Evolutionary conservation across 495 filamentous ascomycete species (phyloP), one percentile per base, ranked within the genome.

Genomic region (Aspergillus carlsbadensis): DNA sequence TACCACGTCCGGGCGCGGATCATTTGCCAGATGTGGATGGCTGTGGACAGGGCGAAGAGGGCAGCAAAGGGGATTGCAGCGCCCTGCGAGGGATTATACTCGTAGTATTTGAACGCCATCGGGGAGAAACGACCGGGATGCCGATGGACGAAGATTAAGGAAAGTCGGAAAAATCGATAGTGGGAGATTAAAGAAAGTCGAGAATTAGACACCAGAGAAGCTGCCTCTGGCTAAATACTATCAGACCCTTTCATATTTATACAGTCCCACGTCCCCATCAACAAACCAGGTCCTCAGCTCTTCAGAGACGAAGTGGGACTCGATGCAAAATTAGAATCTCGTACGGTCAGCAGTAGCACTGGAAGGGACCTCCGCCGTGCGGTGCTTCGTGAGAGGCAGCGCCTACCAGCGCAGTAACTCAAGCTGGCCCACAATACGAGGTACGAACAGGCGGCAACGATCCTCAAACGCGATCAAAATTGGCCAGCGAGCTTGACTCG

Each of bases 1-100:
- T 84, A 87, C 83, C 82, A 88, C 18, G 81, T 81, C 55, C 72
- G 68, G 20, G 66, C 72, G 31, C 66, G 72, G 41, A 75, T 41
- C 8, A 87, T 55, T 48, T 84, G 77, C 45, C 66, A 73, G 15
- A 64, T 10, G 54, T 89, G 86, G 3, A 72, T 42, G 5, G 71
- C 17, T 5, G 80, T 65, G 0, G 75, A 65, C 31, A 78, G 41
- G 33, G 64, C 64, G 60, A 88, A 90, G 7, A 84, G 59, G 5
- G 69, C 63, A 47, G 64, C 70, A 54, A 82, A 84, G n/a, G 81
- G 60, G 6, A 75, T 43, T 2, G 78, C 83, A 0, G 77, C 75
- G 1, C 65, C 70, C 11, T 80, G 33, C 8, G 75, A 81, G 1
- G 84, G 85, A 39, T 64, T 41, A 21, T 69, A 69, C 13, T 64